Evolutionary conservation across 306 rosid genomes (phyloP).

Genomic region (Psophocarpus tetragonolobus): DNA sequence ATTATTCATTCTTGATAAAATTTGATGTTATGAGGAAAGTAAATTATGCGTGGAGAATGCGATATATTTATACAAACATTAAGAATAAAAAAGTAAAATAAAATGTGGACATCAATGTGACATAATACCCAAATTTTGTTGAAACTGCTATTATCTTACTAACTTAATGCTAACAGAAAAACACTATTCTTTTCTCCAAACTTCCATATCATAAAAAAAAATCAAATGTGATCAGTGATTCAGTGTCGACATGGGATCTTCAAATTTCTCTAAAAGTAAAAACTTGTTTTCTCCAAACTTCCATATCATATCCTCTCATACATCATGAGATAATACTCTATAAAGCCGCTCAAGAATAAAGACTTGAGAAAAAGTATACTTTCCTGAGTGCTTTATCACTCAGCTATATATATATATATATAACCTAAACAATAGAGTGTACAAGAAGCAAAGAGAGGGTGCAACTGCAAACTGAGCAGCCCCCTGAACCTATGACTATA

Average conservation of each 20-base stretch:
- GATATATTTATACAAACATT: constrained; percentile 1
- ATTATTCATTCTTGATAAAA: constrained; percentile 4
- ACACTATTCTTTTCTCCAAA: background rate
- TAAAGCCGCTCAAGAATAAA: too few species aligned
- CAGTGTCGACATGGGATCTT: too few species aligned
- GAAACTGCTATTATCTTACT: background rate
- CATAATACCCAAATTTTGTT: constrained; percentile 2
- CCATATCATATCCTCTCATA: background rate
- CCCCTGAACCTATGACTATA: too few species aligned
- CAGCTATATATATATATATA: too few species aligned
- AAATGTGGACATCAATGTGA: background rate
- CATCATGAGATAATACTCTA: constrained; percentile 10
- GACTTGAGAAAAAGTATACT: too few species aligned
- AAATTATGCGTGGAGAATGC: background rate
- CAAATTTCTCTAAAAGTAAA: background rate
- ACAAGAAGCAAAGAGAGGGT: too few species aligned
- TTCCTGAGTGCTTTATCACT: too few species aligned
- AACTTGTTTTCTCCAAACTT: background rate
- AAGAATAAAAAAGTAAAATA: background rate
- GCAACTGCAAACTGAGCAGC: too few species aligned
- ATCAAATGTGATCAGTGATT: too few species aligned
- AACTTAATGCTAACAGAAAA: background rate
- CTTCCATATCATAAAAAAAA: constrained; percentile 5
- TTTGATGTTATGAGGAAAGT: background rate
- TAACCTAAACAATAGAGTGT: too few species aligned